phyloP scores from a whole-genome alignment of 345 rosid species.

The Cardiospermum halicacabum region DNA sequence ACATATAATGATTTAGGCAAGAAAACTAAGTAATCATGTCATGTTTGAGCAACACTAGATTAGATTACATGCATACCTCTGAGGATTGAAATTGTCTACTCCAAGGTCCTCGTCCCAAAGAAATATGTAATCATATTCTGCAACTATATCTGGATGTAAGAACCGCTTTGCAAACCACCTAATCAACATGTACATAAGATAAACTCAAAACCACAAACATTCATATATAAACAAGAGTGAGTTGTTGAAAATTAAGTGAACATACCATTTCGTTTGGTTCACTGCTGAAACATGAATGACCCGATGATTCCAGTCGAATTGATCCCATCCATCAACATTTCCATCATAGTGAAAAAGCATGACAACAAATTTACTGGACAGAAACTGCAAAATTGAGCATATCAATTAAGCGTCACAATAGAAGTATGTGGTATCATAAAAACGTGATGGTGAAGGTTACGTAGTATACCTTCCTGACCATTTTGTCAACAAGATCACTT shows the following conservation, averaged over 20 bases:
- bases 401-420: not conserved
- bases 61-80: constrained; percentile 28
- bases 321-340: constrained; percentile 69
- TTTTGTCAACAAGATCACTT: constrained; percentile 40
- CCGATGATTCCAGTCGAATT: constrained; percentile 47
- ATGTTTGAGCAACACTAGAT: not conserved
- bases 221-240: not conserved
- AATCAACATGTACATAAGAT: not conserved
- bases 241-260: not conserved
- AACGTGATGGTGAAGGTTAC: not conserved
- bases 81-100: constrained; percentile 53
- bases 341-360: constrained; percentile 98
- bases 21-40: not conserved
- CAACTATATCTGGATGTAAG: constrained; percentile 67
- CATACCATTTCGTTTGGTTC: constrained; percentile 87
- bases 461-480: constrained; percentile 47
- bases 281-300: constrained; percentile 74
- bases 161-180: constrained; percentile 93
- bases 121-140: constrained; percentile 50
- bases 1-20: not conserved
- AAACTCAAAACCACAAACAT: not conserved
- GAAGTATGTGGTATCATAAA: not conserved
- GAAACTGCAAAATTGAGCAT: constrained; percentile 48
- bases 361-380: constrained; percentile 45
- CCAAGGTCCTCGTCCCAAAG: constrained; percentile 87